Percentiles rank a stretch among this genome's conserved stretches.
Conservation (phyloP, 441 rosid genomes). For the Arabidopsis hybrid region DNA sequence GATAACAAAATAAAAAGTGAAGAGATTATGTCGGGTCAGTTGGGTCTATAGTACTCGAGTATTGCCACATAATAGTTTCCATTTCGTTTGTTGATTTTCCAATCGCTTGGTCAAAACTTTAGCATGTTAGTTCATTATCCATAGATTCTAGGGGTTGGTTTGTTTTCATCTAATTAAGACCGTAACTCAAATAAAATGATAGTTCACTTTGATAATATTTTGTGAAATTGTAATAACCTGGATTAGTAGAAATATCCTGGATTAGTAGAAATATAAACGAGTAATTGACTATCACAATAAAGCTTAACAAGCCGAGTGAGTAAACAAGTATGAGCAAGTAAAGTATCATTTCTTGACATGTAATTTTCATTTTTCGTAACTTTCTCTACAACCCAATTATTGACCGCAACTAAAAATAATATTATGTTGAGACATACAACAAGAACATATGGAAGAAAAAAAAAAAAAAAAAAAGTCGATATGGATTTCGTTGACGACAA, state of each 20-base stretch:
- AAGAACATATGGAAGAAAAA: background rate
- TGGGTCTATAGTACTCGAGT: background rate
- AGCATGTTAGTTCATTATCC: background rate
- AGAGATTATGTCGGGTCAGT: background rate
- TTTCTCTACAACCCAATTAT: background rate
- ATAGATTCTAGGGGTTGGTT: background rate
- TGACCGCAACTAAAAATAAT: background rate
- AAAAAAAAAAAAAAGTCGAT: background rate
- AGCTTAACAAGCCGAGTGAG: background rate
- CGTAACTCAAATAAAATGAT: background rate
- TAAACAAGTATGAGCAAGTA: background rate
- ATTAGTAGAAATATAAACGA: background rate
- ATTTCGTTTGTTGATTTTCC: background rate
- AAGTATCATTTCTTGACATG: background rate
- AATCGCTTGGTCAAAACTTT: background rate
- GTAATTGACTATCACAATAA: background rate
- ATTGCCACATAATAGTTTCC: background rate
- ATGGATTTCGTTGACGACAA: conserved; percentile 13
- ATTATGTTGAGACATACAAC: background rate
- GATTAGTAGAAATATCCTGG: background rate
- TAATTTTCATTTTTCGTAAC: background rate
- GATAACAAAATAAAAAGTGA: too few relatives aligned
- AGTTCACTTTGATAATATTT: background rate
- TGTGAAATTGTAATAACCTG: background rate
- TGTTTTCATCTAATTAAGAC: background rate